These are phyloP conservation scores for Hypoxylon crocopeplum DNA, from an alignment of 495 filamentous ascomycete species.

Conservation along the genomic window DNA sequence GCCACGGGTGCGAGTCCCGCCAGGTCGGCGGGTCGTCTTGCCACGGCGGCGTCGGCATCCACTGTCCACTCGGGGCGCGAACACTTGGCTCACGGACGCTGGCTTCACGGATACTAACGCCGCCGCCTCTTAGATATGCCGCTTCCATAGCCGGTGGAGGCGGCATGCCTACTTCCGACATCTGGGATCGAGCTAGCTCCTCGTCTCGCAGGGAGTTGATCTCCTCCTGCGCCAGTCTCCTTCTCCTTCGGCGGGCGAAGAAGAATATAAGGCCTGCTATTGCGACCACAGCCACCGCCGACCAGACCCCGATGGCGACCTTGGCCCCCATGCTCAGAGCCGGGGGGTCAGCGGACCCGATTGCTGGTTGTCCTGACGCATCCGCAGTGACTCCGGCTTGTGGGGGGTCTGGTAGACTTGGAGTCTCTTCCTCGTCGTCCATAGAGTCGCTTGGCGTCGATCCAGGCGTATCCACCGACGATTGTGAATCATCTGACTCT, in stretches of 20 bases:
- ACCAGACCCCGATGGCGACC: constrained; percentile 31
- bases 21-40: constrained; percentile 31
- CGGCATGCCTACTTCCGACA: no score
- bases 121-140: constrained; percentile 12
- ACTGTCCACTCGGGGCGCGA: constrained; percentile 26
- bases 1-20: constrained; percentile 35
- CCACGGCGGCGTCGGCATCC: constrained; percentile 34
- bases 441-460: constrained; percentile 8
- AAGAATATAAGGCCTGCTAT: constrained; percentile 20
- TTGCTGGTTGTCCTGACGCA: constrained; percentile 15
- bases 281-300: constrained; percentile 21
- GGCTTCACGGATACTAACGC: background rate
- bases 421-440: background rate
- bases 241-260: constrained; percentile 20
- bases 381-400: constrained; percentile 23
- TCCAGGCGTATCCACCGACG: constrained; percentile 10
- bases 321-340: constrained; percentile 22
- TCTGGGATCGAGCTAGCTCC: constrained; percentile 18
- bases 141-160: no score
- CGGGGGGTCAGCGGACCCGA: constrained; percentile 19
- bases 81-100: background rate
- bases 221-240: constrained; percentile 14
- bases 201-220: constrained; percentile 26
- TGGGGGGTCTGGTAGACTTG: background rate
- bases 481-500: background rate